These are phyloP conservation scores for Neobulgaria alba DNA, from an alignment of 2,329 filamentous ascomycete species.

Conservation along the genomic window DNA sequence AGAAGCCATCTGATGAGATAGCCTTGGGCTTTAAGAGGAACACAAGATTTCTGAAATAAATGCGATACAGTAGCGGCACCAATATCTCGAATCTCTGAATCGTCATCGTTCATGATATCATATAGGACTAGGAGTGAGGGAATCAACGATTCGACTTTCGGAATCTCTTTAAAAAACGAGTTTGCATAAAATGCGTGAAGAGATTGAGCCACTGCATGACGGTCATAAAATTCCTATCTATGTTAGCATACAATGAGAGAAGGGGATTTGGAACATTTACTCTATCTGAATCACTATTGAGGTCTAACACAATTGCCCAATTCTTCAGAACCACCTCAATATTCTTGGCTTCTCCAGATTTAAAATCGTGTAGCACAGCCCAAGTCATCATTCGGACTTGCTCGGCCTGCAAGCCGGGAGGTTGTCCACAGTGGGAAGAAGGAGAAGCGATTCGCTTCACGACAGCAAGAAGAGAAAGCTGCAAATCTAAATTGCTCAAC, in stretches of 20 bases:
- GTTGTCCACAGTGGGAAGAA: too few relatives aligned
- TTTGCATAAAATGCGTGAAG: neutral
- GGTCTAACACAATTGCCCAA: neutral
- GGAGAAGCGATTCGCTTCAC: too few relatives aligned
- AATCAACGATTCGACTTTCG: neutral
- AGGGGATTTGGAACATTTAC: neutral
- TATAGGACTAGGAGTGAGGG: neutral
- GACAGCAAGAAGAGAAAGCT: too few relatives aligned
- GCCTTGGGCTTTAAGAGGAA: conserved; percentile 1
- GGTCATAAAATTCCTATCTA: neutral
- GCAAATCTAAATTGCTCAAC: too few relatives aligned
- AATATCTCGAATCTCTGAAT: conserved; percentile 1
- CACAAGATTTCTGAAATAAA: neutral
- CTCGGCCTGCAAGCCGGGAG: too few relatives aligned
- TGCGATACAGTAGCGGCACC: neutral
- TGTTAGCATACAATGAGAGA: neutral
- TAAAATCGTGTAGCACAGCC: neutral
- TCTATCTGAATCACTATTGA: neutral
- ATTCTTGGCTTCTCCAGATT: neutral
- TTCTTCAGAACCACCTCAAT: neutral
- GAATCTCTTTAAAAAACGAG: neutral
- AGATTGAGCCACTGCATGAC: neutral
- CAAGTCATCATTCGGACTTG: neutral
- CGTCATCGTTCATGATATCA: conserved; percentile 2
- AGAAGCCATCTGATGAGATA: conserved; percentile 1